Conservation (phyloP, 257 asterid species). For the Orobanche coerulescens region DNA sequence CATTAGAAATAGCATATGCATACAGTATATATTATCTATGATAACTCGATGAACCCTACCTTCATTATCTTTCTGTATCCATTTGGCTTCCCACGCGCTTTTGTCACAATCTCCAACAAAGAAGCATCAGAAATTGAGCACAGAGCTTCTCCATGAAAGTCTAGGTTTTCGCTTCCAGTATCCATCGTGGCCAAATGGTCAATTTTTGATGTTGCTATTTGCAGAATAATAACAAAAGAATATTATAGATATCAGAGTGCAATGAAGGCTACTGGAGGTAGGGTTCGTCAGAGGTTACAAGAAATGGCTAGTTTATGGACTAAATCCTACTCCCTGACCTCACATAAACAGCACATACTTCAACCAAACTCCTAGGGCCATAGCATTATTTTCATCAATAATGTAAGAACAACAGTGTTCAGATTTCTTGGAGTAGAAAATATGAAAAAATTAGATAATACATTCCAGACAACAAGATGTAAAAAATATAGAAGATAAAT, state of each 20-base stretch:
- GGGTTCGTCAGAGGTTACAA: not conserved
- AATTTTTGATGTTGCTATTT: conserved; percentile 70
- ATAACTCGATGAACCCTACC: conserved; percentile 35
- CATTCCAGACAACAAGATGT: too few species aligned
- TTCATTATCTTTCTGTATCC: conserved; percentile 85
- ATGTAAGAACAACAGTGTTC: not conserved
- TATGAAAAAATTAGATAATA: too few species aligned
- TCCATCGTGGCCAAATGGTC: conserved; percentile 35
- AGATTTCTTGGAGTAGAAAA: too few species aligned
- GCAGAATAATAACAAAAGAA: conserved; percentile 23
- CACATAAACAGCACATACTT: not conserved
- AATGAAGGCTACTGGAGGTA: conserved; percentile 9
- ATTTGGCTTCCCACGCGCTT: conserved; percentile 79
- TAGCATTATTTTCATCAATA: conserved; percentile 7
- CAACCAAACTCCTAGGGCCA: conserved; percentile 7
- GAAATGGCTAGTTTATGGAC: not conserved
- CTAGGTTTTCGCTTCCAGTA: conserved; percentile 35
- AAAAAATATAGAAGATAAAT: too few species aligned
- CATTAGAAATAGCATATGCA: conserved; percentile 7
- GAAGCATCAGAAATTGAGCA: conserved; percentile 81
- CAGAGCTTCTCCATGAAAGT: conserved; percentile 73
- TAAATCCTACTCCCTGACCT: not conserved
- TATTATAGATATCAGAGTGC: not conserved
- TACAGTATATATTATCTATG: conserved; percentile 12
- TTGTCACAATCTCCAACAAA: conserved; percentile 70